phyloP scores from a whole-genome alignment of 176 grass and related monocot species.

The Lolium multiflorum region DNA sequence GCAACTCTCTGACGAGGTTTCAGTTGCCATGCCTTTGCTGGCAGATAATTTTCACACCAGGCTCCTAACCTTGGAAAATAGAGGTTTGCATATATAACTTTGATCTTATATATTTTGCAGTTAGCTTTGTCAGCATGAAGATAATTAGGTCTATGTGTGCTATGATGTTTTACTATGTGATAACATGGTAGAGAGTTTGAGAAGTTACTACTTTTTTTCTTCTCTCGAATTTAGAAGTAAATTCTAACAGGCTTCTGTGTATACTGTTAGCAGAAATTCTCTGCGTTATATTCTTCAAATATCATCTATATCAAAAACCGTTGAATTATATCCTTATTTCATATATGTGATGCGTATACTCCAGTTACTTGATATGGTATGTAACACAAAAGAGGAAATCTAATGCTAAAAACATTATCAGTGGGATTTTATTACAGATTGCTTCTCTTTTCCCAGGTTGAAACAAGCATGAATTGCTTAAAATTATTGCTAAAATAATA shows the following conservation, averaged over 20 bases:
- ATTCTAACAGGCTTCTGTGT: background rate
- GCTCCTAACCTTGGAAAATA: constrained; percentile 74
- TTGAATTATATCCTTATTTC: background rate
- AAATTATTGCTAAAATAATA: constrained; percentile 1
- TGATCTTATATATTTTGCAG: constrained; percentile 4
- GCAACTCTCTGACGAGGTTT: constrained; percentile 43
- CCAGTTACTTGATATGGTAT: background rate
- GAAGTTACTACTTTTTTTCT: background rate
- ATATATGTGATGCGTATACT: background rate
- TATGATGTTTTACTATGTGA: background rate
- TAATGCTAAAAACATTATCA: constrained; percentile 23
- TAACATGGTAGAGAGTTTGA: background rate
- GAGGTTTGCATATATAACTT: constrained; percentile 55
- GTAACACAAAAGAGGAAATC: constrained; percentile 10
- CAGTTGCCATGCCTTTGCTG: constrained; percentile 57
- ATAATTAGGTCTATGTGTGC: background rate
- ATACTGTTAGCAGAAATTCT: constrained; percentile 13
- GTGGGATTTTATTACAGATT: background rate
- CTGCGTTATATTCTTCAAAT: background rate
- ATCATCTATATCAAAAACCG: background rate
- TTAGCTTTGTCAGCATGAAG: constrained; percentile 19
- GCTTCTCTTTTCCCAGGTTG: constrained; percentile 9
- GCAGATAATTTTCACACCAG: constrained; percentile 72
- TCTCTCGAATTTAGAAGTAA: constrained; percentile 19
- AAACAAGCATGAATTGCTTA: constrained; percentile 18